Evolutionary conservation across 2,329 filamentous ascomycete species (phyloP).

Genomic region (Raffaelea albimanens): DNA sequence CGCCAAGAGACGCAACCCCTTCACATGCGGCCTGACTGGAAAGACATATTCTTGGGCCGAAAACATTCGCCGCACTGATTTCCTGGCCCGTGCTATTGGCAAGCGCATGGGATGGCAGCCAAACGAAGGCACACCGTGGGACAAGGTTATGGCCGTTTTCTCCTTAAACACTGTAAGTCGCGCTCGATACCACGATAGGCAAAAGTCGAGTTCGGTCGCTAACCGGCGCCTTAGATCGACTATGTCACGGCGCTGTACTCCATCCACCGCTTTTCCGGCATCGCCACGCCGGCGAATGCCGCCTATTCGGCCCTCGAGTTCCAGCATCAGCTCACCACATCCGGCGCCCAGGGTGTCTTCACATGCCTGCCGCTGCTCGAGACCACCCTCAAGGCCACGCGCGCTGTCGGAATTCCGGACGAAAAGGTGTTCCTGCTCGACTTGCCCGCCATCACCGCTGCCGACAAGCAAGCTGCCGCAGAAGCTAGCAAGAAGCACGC

Average conservation of each 20-base stretch:
- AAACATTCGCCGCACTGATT: constrained; percentile 9
- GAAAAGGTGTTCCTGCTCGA: constrained; percentile 57
- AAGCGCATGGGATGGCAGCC: constrained; percentile 62
- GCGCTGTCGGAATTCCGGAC: constrained; percentile 49
- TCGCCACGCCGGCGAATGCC: constrained; percentile 61
- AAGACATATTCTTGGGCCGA: constrained; percentile 11
- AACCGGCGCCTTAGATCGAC: constrained; percentile 39
- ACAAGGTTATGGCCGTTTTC: constrained; percentile 66
- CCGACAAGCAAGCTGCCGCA: constrained; percentile 12
- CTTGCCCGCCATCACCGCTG: constrained; percentile 36
- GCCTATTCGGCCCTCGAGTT: constrained; percentile 58
- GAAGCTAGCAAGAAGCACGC: constrained; percentile 23
- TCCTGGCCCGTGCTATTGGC: constrained; percentile 38
- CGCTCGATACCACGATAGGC: too few relatives aligned
- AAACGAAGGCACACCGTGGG: constrained; percentile 62
- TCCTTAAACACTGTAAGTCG: constrained; percentile 54
- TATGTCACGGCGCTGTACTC: constrained; percentile 44
- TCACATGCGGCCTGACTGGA: constrained; percentile 17
- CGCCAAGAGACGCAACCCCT: constrained; percentile 37
- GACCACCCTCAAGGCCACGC: constrained; percentile 52
- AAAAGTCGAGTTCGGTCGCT: too few relatives aligned
- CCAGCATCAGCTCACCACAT: constrained; percentile 56
- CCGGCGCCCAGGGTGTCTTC: constrained; percentile 56
- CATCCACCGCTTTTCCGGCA: constrained; percentile 45
- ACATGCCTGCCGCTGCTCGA: constrained; percentile 57